These are phyloP conservation scores for Ophiostoma tasmaniense DNA, from an alignment of 2,329 filamentous ascomycete genomes.

Conservation along the genomic window DNA sequence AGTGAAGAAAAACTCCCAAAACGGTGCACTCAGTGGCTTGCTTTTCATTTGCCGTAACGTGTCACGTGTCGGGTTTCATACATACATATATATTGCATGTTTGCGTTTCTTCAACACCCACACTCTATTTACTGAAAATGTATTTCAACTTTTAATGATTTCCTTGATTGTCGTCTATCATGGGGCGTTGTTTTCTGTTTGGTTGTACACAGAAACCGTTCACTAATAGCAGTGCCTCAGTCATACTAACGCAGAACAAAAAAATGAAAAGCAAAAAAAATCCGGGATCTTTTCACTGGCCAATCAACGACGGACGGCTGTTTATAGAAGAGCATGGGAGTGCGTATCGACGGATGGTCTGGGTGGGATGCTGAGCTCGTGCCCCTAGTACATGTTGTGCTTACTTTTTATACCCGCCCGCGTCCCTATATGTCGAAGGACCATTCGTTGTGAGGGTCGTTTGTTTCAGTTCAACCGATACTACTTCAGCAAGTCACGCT, in stretches of 20 bases:
- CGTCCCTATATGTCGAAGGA: neutral
- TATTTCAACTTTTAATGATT: neutral
- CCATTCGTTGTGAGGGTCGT: neutral
- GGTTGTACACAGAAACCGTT: neutral
- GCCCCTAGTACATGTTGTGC: neutral
- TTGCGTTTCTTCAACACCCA: neutral
- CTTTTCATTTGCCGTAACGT: too few species aligned
- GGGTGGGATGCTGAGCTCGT: neutral
- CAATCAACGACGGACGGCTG: neutral
- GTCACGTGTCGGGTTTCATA: too few species aligned
- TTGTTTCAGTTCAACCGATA: neutral
- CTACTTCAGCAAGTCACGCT: neutral
- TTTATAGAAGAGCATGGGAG: neutral
- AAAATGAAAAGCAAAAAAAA: neutral
- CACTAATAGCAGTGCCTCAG: neutral
- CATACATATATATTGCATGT: too few species aligned
- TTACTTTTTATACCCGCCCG: neutral
- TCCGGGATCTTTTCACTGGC: neutral
- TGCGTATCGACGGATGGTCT: neutral
- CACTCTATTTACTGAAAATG: neutral
- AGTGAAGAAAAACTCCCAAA: too few species aligned
- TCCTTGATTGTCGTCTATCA: neutral
- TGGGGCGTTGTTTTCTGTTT: neutral
- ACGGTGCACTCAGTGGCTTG: too few species aligned
- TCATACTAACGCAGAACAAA: neutral